Evolutionary conservation across 129 eudicot species (phyloP), one percentile per base, ranked within the genome.

Genomic region (Artemisia argyi): DNA sequence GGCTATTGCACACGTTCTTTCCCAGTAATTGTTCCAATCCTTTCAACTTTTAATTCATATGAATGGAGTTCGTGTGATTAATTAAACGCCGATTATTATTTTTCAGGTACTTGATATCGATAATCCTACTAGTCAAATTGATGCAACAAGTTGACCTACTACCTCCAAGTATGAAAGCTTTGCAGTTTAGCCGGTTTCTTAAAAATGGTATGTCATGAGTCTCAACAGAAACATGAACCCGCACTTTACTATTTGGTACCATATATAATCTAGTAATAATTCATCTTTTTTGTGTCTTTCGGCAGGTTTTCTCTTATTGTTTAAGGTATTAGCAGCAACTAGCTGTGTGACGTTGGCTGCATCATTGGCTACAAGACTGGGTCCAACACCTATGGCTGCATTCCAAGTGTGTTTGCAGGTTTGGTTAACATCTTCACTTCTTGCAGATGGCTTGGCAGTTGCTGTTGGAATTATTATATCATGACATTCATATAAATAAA

Each of bases 401-500:
- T 91, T 91, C 52, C 97, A 91, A 51, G 75, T 91, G 66, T 91
- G 97, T 68, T 76, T 91, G 77, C 96, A 91, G 39, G 89, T 91
- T 49, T 91, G 96, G 97, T 66, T 88, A 61, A 78, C 96, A 7
- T 91, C 97, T 57, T 91, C 97, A 1, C 96, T 91, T 73, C 93
- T 91, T 74, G 89, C 97, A 59, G 96, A 91, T 77, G 97, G 96
- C 47, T 76, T 91, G 48, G 97, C 97, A 18, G 97, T 91, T 82
- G 96, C 94, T 65, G 97, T n/a, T n/a, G n/a, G n/a, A n/a, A n/a
- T n/a, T n/a, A n/a, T n/a, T n/a, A n/a, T n/a, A n/a, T n/a, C n/a
- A n/a, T n/a, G n/a, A n/a, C n/a, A n/a, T n/a, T n/a, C n/a, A n/a
- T n/a, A n/a, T n/a, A n/a, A n/a, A n/a, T n/a, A n/a, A n/a, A n/a